phyloP scores from a whole-genome alignment of 2,329 filamentous ascomycete species.

The Ceratocystis alfenasii region DNA sequence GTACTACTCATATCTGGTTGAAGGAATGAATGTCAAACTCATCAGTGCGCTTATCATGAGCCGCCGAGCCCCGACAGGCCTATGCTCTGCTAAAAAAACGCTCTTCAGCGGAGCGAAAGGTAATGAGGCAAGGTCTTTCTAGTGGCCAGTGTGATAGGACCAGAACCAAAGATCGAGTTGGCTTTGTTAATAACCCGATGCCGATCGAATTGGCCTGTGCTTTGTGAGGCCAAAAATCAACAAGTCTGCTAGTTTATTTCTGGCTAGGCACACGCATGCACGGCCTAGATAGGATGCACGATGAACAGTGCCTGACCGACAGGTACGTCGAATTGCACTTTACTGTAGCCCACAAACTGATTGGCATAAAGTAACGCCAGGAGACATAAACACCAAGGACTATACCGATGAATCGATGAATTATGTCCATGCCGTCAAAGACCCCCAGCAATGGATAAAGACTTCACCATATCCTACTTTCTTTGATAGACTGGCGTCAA shows the following conservation, averaged over 20 bases:
- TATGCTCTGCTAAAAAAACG: neutral
- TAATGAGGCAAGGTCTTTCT: neutral
- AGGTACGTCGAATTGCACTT: neutral
- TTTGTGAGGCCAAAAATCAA: neutral
- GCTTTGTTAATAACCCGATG: neutral
- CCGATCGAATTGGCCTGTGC: neutral
- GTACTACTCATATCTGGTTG: neutral
- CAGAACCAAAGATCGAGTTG: neutral
- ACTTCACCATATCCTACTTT: no score
- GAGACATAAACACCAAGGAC: no score
- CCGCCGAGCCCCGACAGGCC: neutral
- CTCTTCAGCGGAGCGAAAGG: neutral
- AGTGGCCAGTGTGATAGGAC: neutral
- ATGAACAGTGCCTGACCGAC: neutral
- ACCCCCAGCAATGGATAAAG: no score
- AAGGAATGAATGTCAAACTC: neutral
- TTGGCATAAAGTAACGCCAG: no score
- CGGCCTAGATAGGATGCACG: neutral
- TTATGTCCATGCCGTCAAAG: no score
- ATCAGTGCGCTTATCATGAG: neutral
- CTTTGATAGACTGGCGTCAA: no score
- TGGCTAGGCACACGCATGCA: neutral
- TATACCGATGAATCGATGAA: no score
- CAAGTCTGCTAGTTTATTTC: neutral
- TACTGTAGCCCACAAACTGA: no score